Evolutionary conservation across 2,329 filamentous ascomycete species (phyloP).

Genomic region (Lachnellula occidentalis): DNA sequence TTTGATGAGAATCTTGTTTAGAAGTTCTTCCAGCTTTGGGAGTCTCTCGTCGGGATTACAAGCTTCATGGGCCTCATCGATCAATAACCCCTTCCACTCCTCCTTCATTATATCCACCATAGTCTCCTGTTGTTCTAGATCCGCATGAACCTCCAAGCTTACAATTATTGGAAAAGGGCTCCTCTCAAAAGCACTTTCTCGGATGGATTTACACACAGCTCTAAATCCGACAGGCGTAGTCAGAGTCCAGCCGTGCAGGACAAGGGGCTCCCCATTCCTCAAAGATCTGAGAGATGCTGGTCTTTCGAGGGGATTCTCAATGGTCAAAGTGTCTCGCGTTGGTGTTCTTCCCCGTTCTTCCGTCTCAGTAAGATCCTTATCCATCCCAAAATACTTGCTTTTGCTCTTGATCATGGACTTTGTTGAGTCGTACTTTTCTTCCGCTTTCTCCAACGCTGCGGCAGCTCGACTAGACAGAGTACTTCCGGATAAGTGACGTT

Average conservation of each 20-base stretch:
- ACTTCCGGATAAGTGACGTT: conserved; percentile 29
- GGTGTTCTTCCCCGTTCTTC: conserved; percentile 15
- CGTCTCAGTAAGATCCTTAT: neutral
- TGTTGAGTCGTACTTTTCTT: conserved; percentile 24
- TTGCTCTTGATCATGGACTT: conserved; percentile 12
- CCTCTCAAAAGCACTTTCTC: conserved; percentile 69
- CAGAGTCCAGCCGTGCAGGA: conserved; percentile 81
- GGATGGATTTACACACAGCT: conserved; percentile 76
- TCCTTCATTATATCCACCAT: conserved; percentile 95
- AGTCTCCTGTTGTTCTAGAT: conserved; percentile 73
- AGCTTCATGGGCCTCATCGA: conserved; percentile 50
- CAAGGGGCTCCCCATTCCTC: conserved; percentile 60
- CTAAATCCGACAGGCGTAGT: conserved; percentile 84
- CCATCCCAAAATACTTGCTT: neutral
- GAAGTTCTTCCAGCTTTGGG: conserved; percentile 65
- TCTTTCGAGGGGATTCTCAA: conserved; percentile 22
- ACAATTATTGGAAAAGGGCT: conserved; percentile 82
- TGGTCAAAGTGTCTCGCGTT: conserved; percentile 12
- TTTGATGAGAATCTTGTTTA: conserved; percentile 77
- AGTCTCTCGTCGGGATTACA: conserved; percentile 47
- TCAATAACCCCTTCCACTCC: conserved; percentile 70
- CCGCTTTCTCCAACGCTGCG: conserved; percentile 24
- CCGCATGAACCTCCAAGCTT: conserved; percentile 86
- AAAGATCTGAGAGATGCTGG: conserved; percentile 23
- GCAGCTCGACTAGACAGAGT: conserved; percentile 30